Evolutionary conservation across 129 eudicot species (phyloP).

Genomic region (Daucus carota): DNA sequence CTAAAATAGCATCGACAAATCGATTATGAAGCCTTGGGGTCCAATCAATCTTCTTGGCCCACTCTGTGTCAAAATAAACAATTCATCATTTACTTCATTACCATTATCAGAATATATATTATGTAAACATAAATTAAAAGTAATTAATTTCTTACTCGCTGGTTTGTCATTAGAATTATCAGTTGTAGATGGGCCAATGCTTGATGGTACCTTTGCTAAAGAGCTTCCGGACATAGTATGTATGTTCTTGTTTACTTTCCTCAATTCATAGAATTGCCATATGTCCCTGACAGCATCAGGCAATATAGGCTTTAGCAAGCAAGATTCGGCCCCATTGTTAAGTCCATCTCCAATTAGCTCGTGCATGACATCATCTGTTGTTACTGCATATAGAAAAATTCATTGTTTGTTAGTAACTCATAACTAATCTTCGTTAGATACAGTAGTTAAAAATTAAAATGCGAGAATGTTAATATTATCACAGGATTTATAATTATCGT

Average conservation of each 20-base stretch:
- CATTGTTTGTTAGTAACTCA: too few relatives aligned
- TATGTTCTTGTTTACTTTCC: not conserved
- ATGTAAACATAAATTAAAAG: too few relatives aligned
- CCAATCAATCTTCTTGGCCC: not conserved
- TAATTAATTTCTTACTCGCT: not conserved
- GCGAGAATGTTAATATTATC: too few relatives aligned
- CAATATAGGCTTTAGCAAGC: not conserved
- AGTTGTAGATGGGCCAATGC: not conserved
- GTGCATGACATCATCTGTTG: too few relatives aligned
- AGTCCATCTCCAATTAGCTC: not conserved
- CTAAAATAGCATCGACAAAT: not conserved
- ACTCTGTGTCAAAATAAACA: too few relatives aligned
- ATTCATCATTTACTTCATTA: too few relatives aligned
- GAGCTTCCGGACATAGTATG: not conserved
- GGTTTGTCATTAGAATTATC: not conserved
- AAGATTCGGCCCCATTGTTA: rapidly evolving
- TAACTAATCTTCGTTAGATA: too few relatives aligned
- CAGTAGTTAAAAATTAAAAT: too few relatives aligned
- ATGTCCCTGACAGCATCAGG: not conserved
- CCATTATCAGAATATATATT: too few relatives aligned
- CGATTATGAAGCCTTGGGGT: not conserved
- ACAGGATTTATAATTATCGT: too few relatives aligned
- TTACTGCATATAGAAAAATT: not conserved
- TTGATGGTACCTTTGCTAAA: not conserved
- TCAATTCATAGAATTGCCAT: not conserved